Conservation (phyloP, 306 rosid species). For the Argentina anserina region DNA sequence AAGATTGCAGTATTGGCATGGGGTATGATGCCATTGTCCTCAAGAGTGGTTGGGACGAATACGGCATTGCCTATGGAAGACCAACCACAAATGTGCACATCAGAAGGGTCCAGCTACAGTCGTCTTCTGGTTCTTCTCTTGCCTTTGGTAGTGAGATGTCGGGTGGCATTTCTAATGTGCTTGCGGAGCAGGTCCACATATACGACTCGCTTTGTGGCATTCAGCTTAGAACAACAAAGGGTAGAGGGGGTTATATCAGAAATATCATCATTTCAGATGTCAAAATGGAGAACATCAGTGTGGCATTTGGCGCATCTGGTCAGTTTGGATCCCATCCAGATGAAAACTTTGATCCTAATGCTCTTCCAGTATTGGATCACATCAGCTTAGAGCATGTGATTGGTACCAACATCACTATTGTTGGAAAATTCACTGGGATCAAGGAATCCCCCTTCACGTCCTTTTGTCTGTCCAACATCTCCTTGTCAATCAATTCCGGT, state of each 20-base stretch:
- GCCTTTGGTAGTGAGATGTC: slow-evolving; percentile 98
- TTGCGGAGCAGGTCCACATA: slow-evolving; percentile 63
- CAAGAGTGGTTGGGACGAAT: slow-evolving; percentile 98
- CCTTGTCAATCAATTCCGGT: slow-evolving; percentile 45
- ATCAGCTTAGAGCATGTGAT: slow-evolving; percentile 53
- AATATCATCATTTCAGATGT: slow-evolving; percentile 54
- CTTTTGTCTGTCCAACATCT: slow-evolving; percentile 70
- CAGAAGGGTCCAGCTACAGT: slow-evolving; percentile 60
- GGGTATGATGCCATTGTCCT: slow-evolving; percentile 88
- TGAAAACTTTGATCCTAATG: slow-evolving; percentile 74
- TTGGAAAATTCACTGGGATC: slow-evolving; percentile 74
- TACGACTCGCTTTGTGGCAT: slow-evolving; percentile 67
- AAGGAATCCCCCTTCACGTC: slow-evolving; percentile 79
- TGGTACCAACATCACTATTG: slow-evolving; percentile 69
- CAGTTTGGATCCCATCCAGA: slow-evolving; percentile 82
- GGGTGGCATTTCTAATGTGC: slow-evolving; percentile 79
- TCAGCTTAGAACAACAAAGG: slow-evolving; percentile 66
- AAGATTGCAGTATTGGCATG: slow-evolving; percentile 63
- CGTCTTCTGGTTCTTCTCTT: slow-evolving; percentile 65
- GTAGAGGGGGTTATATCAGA: slow-evolving; percentile 85
- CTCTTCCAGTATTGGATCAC: slow-evolving; percentile 67
- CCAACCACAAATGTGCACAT: slow-evolving; percentile 81
- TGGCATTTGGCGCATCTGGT: slow-evolving; percentile 67
- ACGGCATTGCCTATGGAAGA: slow-evolving; percentile 83
- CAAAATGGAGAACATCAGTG: slow-evolving; percentile 46